Percentiles rank a stretch among this genome's conserved stretches.
phyloP scores from a whole-genome alignment of 2,329 filamentous ascomycete genomes.

The Aspergillus tanneri region DNA sequence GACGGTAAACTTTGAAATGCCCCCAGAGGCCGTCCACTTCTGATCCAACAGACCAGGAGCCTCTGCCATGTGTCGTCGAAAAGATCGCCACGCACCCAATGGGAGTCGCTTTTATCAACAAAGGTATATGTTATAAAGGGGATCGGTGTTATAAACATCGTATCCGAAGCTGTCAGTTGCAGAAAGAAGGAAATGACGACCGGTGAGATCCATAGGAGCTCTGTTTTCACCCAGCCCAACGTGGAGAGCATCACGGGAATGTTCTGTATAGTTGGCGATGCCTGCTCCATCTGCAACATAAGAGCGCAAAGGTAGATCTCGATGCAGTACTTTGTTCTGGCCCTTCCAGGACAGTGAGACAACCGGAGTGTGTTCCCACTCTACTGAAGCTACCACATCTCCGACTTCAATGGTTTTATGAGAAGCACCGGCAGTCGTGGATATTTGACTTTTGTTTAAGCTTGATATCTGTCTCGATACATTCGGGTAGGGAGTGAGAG shows the following conservation, averaged over 20 bases:
- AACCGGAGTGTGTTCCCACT: conserved; percentile 60
- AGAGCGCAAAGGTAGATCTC: conserved; percentile 64
- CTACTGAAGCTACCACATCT: conserved; percentile 54
- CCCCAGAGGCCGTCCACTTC: conserved; percentile 78
- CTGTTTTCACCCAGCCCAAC: conserved; percentile 71
- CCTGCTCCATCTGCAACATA: conserved; percentile 63
- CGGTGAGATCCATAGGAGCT: conserved; percentile 69
- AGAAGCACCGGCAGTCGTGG: conserved; percentile 32
- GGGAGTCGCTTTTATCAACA: conserved; percentile 67
- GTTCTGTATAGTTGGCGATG: conserved; percentile 63
- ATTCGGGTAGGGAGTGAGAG: conserved; percentile 65
- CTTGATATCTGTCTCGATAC: conserved; percentile 47
- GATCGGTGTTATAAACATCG: conserved; percentile 68
- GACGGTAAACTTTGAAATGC: conserved; percentile 70
- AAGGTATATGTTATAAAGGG: conserved; percentile 74
- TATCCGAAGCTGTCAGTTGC: conserved; percentile 74
- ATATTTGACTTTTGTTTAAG: conserved; percentile 34
- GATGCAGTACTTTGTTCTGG: conserved; percentile 55
- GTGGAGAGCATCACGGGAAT: conserved; percentile 63
- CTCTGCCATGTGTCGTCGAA: conserved; percentile 64
- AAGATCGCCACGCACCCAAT: conserved; percentile 66
- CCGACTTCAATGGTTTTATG: conserved; percentile 49
- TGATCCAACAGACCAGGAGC: conserved; percentile 65
- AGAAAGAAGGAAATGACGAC: conserved; percentile 64
- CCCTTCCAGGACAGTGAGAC: conserved; percentile 57